Evolutionary conservation across 108 stramenopile genomes (phyloP).

Genomic region (Nannochloropsis granulata): DNA sequence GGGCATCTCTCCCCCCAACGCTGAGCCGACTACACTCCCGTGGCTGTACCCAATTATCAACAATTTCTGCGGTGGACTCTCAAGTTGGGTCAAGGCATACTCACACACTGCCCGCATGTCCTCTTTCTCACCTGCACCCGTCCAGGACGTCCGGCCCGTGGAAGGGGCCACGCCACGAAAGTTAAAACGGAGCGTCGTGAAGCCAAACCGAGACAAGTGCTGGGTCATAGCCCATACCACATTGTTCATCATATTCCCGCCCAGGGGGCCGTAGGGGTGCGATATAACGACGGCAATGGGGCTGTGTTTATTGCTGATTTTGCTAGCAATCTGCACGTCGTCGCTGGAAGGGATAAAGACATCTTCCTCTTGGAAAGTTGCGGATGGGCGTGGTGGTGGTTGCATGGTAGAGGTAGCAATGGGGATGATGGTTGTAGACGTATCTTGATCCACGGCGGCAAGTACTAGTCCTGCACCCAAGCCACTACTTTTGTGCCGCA

Average conservation of each 20-base stretch:
- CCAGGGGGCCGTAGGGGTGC: neutral
- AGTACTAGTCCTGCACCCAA: no score
- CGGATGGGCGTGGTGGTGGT: neutral
- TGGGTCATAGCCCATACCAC: neutral
- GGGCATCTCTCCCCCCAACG: neutral
- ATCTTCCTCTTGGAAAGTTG: neutral
- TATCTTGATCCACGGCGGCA: no score
- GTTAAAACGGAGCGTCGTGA: neutral
- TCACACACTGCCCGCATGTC: neutral
- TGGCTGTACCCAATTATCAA: neutral
- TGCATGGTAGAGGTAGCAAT: no score
- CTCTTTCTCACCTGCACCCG: neutral
- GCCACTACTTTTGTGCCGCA: no score
- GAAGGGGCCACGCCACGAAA: neutral
- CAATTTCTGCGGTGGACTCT: neutral
- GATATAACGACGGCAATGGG: neutral
- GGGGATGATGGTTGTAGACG: no score
- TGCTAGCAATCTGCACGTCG: neutral
- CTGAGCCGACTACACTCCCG: neutral
- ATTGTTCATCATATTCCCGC: neutral
- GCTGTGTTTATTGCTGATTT: neutral
- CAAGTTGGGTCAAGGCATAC: neutral
- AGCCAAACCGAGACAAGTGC: neutral
- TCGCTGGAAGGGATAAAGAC: neutral
- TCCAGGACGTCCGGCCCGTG: neutral